Evolutionary conservation across 495 filamentous ascomycete genomes (phyloP).

Genomic region (Echria macrotheca): DNA sequence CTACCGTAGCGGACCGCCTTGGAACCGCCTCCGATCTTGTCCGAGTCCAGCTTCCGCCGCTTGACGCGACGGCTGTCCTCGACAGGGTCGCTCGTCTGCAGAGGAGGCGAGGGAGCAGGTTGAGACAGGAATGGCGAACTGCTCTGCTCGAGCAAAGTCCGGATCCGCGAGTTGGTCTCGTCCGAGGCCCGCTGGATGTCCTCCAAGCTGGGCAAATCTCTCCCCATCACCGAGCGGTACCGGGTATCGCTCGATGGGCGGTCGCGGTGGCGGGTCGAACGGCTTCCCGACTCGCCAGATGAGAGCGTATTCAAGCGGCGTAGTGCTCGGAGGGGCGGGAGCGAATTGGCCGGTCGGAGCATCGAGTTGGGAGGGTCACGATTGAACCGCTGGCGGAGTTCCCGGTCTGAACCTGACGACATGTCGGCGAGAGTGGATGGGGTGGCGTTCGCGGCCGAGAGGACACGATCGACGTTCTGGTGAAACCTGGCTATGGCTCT

Average conservation of each 20-base stretch:
- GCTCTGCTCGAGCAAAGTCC: conserved; percentile 42
- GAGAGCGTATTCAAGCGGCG: conserved; percentile 15
- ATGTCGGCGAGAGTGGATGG: conserved; percentile 24
- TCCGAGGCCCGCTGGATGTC: conserved; percentile 31
- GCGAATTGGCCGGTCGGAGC: too few species aligned
- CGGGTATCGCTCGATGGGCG: conserved; percentile 8
- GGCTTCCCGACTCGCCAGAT: conserved; percentile 11
- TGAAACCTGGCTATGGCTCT: conserved; percentile 42
- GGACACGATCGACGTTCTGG: conserved; percentile 19
- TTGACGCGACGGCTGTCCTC: conserved; percentile 55
- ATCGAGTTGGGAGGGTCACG: too few species aligned
- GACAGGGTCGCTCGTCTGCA: conserved; percentile 26
- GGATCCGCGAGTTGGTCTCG: conserved; percentile 38
- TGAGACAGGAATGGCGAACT: conserved; percentile 23
- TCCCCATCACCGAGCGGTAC: conserved; percentile 17
- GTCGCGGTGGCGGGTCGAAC: conserved; percentile 31
- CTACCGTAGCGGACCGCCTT: conserved; percentile 69
- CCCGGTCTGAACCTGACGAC: conserved; percentile 33
- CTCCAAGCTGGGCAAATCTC: conserved; percentile 21
- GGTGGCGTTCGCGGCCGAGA: conserved; percentile 12
- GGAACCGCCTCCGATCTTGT: conserved; percentile 46
- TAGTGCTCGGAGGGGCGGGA: conserved; percentile 39
- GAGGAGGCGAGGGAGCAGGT: conserved; percentile 31
- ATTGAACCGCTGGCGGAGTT: conserved; percentile 31
- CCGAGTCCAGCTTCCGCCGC: conserved; percentile 68